Evolutionary conservation across 192 early-diverging fungal species (phyloP), one percentile per base, ranked within the genome.

Genomic region (Coemansia sp.): DNA sequence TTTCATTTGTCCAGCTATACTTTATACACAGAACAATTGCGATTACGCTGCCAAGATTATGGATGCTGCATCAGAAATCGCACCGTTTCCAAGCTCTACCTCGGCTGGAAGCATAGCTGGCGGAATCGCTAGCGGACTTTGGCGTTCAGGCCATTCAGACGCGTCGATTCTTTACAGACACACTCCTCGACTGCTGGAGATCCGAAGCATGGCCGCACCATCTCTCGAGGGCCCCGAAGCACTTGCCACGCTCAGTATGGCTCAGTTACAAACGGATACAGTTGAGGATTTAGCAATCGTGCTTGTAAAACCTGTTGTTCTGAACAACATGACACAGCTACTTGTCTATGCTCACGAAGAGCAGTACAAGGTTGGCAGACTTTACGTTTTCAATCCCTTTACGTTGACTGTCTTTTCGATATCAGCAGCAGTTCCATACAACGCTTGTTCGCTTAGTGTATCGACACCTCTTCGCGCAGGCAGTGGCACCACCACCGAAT

Each of bases 321-420:
- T 80, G 23, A 59, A 71, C 53, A 43, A 40, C 35, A 65, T 58
- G 7, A 56, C 57, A 35, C 52, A 62, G 16, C 42, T 80, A 46
- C 58, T 80, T 12, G 48, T 80, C 7, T 70, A 70, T 53, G 61
- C 53, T 4, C 69, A 72, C 63, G 77, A 80, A 21, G 29, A 57
- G 35, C 34, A 60, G 5, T 29, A 57, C 10, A 29, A 70, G 20
- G 30, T 58, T 0, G 69, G 58, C 2, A 63, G 53, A 12, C 55
- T 80, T 30, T 74, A 59, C 30, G 59, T 67, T 7, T 80, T 80
- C 35, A 62, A 74, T 25, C 72, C 77, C 16, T 80, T 71, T 31
- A 74, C 68, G 8, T 56, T 75, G n/a, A 49, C 62, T 7, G 48
- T 80, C 28, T 35, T 58, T 31, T 59, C 65, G 12, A 48, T 80